Base-by-base conservation (phyloP, 2,329 filamentous ascomycete genomes). In the Cladosporium sp. region DNA sequence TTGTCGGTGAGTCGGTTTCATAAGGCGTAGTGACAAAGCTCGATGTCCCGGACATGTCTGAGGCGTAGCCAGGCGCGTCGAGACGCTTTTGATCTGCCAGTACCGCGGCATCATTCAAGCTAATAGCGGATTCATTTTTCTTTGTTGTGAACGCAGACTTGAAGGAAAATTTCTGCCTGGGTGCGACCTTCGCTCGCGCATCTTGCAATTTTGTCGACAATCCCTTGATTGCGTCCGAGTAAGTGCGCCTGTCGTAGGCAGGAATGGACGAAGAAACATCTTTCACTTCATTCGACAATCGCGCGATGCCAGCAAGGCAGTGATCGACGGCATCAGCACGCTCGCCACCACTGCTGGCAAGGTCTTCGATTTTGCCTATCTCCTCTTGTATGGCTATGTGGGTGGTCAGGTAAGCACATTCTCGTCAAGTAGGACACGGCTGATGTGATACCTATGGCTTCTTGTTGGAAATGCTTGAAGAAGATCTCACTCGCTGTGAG, bases 171-270 rank as follows among this genome's bases (percentile, higher is more conserved):
- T 91, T 90, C 10, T 86, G 83, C 64, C 87, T 89, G 7, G 91
- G 90, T 0, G 84, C 83, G 54, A 90, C 82, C 20, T 81, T 82
- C 37, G 83, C 80, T 15, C 86, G 83, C 7, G 84, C 86, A 58
- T 86, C 82, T 65, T 89, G 86, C 22, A 97, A 79, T 67, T 89
- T 90, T 57, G 93, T 89, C 17, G 87, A 87, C 13, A 97, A 78
- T 15, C 82, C 81, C 77, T 94, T 96, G 73, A 97, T 85, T 20
- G 89, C 83, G 84, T 92, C 86, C 42, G 87, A 83, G 69, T 96
- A 97, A 22, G 88, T 87, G 65, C 90, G 85, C 71, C 94, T 90
- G 68, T 97, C 94, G 70, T 97, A 95, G 7, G 91, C 85, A 2
- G 94, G 91, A 15, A 96, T 84, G 64, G 87, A 91, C 57, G 87